Conservation (phyloP, 441 rosid species). For the Eruca vesicaria region DNA sequence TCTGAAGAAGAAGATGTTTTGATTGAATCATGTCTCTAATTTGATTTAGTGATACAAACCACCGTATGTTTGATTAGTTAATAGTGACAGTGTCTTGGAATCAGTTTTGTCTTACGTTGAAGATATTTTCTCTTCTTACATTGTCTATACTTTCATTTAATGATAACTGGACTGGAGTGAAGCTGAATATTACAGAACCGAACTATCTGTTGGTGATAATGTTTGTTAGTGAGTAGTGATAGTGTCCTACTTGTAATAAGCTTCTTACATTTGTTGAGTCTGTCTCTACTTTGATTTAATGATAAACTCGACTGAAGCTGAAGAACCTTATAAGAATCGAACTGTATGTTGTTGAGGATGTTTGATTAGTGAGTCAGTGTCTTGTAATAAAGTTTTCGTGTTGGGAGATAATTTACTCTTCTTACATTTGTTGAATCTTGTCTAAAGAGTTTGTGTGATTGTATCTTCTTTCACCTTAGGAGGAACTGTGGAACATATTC, state of each 20-base stretch:
- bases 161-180: neutral
- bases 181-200: neutral
- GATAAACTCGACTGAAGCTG: neutral
- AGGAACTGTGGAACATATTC: slow-evolving; percentile 40
- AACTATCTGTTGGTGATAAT: neutral
- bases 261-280: too few relatives aligned
- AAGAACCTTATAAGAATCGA: neutral
- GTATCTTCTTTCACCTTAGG: slow-evolving; percentile 41
- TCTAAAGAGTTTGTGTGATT: slow-evolving; percentile 11
- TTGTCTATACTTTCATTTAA: neutral
- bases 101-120: too few relatives aligned
- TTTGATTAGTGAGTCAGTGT: neutral
- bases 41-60: neutral
- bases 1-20: neutral
- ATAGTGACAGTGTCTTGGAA: too few relatives aligned
- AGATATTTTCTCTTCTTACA: too few relatives aligned
- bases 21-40: neutral
- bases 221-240: neutral
- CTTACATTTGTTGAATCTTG: neutral
- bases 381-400: neutral
- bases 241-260: too few relatives aligned
- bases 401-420: neutral
- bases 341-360: neutral
- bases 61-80: too few relatives aligned
- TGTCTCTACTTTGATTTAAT: neutral